Percentiles rank a stretch among this genome's conserved stretches.
Conservation (phyloP, 1,284 basidiomycete genomes). For the Cryptococcus jaspeensis region DNA sequence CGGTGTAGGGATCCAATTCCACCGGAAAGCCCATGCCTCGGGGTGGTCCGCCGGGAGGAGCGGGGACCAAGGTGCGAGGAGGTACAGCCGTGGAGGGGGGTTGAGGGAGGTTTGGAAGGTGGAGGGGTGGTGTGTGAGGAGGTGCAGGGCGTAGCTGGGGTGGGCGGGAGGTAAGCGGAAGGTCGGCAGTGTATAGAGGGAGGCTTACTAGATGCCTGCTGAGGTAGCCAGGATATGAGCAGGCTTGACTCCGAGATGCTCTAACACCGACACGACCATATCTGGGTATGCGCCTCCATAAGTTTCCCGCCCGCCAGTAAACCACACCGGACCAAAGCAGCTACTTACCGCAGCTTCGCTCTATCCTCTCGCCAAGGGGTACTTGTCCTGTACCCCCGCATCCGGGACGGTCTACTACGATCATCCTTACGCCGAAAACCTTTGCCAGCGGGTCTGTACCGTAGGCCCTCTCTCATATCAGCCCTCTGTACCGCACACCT, state of each 20-base stretch:
- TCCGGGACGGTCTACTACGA: slow-evolving; percentile 46
- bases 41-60: slow-evolving; percentile 34
- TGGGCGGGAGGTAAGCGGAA: background rate
- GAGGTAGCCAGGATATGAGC: slow-evolving; percentile 40
- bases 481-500: background rate
- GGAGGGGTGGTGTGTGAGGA: slow-evolving; percentile 31
- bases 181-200: background rate
- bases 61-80: slow-evolving; percentile 47
- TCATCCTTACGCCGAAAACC: slow-evolving; percentile 38
- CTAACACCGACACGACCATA: slow-evolving; percentile 43
- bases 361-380: slow-evolving; percentile 34
- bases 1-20: slow-evolving; percentile 42
- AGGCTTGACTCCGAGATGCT: slow-evolving; percentile 37
- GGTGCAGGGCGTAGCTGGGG: slow-evolving; percentile 39
- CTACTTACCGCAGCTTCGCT: slow-evolving; percentile 34
- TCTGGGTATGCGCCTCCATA: slow-evolving; percentile 29
- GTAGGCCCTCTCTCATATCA: background rate
- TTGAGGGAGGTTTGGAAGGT: slow-evolving; percentile 26
- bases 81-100: slow-evolving; percentile 37
- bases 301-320: too few species aligned
- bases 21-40: slow-evolving; percentile 38
- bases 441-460: slow-evolving; percentile 39
- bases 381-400: slow-evolving; percentile 41
- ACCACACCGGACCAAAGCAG: too few species aligned
- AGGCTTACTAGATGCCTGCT: slow-evolving; percentile 45